phyloP scores from a whole-genome alignment of 208 protist genomes.

The Polymyxa betae region DNA sequence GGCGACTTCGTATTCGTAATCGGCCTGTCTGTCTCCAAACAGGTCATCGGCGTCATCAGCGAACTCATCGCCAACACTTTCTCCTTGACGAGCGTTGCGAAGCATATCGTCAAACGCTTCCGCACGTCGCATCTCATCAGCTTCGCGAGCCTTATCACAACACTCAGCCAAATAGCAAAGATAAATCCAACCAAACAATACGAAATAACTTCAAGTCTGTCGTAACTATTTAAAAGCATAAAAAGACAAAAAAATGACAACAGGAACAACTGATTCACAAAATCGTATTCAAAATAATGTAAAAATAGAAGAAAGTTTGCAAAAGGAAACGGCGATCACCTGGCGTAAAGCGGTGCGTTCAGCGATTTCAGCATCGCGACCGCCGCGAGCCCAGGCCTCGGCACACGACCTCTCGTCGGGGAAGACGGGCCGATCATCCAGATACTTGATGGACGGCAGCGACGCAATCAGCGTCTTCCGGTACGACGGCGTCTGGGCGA shows the following conservation, averaged over 20 bases:
- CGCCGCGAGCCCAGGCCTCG: conserved; percentile 68
- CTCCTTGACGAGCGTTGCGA: neutral
- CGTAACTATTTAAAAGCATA: too few relatives aligned
- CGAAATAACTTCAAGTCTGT: too few relatives aligned
- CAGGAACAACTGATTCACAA: too few relatives aligned
- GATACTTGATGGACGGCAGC: conserved; percentile 68
- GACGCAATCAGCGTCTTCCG: conserved; percentile 52
- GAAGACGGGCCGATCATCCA: conserved; percentile 77
- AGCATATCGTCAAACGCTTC: conserved; percentile 47
- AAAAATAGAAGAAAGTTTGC: too few relatives aligned
- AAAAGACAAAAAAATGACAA: too few relatives aligned
- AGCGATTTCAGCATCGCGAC: conserved; percentile 60
- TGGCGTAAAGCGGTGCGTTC: conserved; percentile 59
- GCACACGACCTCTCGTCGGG: conserved; percentile 67
- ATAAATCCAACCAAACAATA: too few relatives aligned
- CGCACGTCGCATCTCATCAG: neutral
- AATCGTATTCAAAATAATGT: too few relatives aligned
- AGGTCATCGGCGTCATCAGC: neutral
- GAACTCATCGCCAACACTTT: neutral
- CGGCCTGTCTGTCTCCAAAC: neutral
- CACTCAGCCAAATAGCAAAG: too few relatives aligned
- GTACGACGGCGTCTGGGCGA: conserved; percentile 62
- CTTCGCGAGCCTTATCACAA: too few relatives aligned
- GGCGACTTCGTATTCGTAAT: neutral
- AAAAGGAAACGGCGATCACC: too few relatives aligned